Evolutionary conservation across 257 asterid genomes (phyloP).

Genomic region (Datura wrightii): DNA sequence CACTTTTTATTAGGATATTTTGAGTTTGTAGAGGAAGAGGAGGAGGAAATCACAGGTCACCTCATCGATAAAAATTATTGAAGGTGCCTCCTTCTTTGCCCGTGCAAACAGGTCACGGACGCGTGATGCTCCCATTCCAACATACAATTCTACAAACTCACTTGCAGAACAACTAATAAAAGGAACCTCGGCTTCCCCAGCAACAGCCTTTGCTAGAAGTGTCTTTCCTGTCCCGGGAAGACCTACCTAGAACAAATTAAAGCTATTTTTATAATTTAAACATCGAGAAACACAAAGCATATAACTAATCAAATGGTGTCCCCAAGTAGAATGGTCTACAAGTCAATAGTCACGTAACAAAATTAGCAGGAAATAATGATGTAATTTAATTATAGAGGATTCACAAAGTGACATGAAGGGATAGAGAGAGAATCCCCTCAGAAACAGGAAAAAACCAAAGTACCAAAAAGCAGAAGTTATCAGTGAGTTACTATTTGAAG

Average conservation of each 20-base stretch:
- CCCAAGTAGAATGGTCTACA: not conserved
- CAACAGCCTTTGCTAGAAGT: conserved; percentile 97
- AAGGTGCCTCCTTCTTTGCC: conserved; percentile 98
- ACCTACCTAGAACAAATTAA: conserved; percentile 74
- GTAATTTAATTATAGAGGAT: conserved; percentile 22
- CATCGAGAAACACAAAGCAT: not conserved
- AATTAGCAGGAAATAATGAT: conserved; percentile 29
- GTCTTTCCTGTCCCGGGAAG: conserved; percentile 99
- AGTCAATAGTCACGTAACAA: not conserved
- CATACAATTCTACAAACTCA: conserved; percentile 97
- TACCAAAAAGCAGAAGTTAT: not conserved
- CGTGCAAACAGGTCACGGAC: conserved; percentile 98
- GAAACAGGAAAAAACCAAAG: not conserved
- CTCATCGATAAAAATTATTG: conserved; percentile 98
- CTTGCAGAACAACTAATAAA: conserved; percentile 99
- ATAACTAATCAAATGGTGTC: not conserved
- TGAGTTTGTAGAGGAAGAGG: not conserved
- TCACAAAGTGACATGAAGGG: conserved; percentile 1
- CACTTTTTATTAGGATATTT: not conserved
- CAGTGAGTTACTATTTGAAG: not conserved
- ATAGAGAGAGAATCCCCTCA: conserved; percentile 24
- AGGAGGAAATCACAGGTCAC: conserved; percentile 46
- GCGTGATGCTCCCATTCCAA: conserved; percentile 99
- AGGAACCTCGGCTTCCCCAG: conserved; percentile 99
- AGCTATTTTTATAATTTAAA: conserved; percentile 23